phyloP scores from a whole-genome alignment of 1,284 basidiomycete genomes.

The Pterula multifida region DNA sequence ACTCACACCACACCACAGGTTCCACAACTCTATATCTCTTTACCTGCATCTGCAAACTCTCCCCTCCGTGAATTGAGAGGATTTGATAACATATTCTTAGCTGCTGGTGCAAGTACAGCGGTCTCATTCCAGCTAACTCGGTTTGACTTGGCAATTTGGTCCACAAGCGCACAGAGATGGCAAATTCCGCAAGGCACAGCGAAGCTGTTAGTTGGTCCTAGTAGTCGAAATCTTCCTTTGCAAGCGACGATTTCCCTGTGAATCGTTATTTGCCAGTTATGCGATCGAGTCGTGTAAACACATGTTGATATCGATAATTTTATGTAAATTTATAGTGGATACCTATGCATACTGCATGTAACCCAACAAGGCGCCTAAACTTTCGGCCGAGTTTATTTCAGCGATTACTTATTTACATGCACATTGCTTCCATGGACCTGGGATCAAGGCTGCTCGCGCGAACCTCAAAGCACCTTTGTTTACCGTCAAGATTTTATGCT shows the following conservation, averaged over 20 bases:
- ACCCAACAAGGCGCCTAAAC: no score
- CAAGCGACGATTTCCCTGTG: conserved; percentile 14
- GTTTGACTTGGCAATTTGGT: conserved; percentile 25
- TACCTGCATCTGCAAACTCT: conserved; percentile 29
- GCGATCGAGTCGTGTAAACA: no score
- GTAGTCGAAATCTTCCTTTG: conserved; percentile 33
- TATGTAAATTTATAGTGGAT: no score
- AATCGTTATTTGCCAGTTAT: no score
- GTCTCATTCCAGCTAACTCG: conserved; percentile 25
- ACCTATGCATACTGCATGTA: no score
- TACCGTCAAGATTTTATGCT: conserved; percentile 25
- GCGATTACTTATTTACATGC: no score
- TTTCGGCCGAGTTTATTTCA: no score
- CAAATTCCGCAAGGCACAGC: conserved; percentile 29
- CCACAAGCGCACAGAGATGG: conserved; percentile 31
- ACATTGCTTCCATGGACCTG: neutral
- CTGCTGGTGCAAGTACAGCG: conserved; percentile 24
- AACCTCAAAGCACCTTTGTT: neutral
- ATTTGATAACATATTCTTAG: conserved; percentile 34
- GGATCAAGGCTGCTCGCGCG: neutral
- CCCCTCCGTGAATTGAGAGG: conserved; percentile 36
- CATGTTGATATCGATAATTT: no score
- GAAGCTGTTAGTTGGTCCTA: conserved; percentile 32
- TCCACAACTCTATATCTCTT: conserved; percentile 36
- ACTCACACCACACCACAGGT: conserved; percentile 19